Percentiles rank a stretch among this genome's conserved stretches.
phyloP scores from a whole-genome alignment of 202 grass and related monocot species.

The Digitaria exilis region DNA sequence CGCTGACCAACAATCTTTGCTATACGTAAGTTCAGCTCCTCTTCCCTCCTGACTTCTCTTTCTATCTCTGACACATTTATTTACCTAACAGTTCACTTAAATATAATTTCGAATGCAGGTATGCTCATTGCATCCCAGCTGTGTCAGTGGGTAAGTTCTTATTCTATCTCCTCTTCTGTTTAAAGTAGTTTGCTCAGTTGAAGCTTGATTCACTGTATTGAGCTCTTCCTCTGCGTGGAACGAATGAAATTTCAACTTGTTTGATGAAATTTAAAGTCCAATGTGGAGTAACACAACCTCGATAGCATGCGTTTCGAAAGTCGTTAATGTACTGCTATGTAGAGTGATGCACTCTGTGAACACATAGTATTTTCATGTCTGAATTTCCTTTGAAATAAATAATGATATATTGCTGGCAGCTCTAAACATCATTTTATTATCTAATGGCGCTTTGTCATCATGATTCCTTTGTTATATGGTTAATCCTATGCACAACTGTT shows the following conservation, averaged over 20 bases:
- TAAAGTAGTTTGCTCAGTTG: background rate
- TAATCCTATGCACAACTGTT: slow-evolving; percentile 7
- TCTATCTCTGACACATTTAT: background rate
- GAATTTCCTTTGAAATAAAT: background rate
- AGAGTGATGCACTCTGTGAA: background rate
- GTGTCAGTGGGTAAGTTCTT: slow-evolving; percentile 79
- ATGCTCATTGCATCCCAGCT: slow-evolving; percentile 80
- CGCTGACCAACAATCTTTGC: slow-evolving; percentile 80
- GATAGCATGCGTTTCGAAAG: background rate
- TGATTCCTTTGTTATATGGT: background rate
- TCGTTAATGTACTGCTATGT: background rate
- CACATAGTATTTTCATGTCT: background rate
- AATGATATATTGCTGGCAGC: background rate
- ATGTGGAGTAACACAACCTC: background rate
- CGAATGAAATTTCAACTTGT: background rate
- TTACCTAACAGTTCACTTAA: background rate
- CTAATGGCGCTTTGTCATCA: background rate
- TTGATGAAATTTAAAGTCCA: background rate
- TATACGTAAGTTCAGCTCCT: slow-evolving; percentile 61
- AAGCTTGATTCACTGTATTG: background rate
- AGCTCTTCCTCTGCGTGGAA: background rate
- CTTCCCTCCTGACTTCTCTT: background rate
- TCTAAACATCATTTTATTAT: background rate
- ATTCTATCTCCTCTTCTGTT: background rate
- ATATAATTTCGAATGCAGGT: slow-evolving; percentile 55